Conservation (phyloP, 2,329 filamentous ascomycete species). For the Orbilia brochopaga region DNA sequence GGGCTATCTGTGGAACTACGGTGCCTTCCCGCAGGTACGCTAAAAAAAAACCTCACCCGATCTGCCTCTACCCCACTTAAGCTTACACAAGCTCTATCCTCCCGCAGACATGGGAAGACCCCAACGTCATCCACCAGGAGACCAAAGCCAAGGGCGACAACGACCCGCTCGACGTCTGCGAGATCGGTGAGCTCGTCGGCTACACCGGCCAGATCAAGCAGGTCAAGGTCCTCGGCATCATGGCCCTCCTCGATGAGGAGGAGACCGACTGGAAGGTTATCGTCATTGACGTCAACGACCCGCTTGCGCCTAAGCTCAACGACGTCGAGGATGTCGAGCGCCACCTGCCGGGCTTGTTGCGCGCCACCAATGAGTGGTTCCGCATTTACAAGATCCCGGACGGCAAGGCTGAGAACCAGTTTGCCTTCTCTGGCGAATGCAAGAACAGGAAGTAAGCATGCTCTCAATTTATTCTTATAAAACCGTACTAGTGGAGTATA, state of each 20-base stretch:
- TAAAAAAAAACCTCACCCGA: too few relatives aligned
- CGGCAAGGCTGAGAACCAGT: constrained; percentile 99
- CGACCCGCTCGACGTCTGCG: constrained; percentile 98
- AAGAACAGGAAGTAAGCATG: constrained; percentile 90
- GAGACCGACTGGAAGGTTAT: constrained; percentile 99
- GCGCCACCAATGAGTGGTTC: constrained; percentile 99
- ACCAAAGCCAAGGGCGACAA: constrained; percentile 99
- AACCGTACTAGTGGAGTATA: too few relatives aligned
- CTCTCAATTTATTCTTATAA: constrained; percentile 45
- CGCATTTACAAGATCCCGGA: constrained; percentile 99
- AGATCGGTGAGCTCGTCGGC: constrained; percentile 97
- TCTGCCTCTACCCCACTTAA: too few relatives aligned
- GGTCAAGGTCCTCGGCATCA: constrained; percentile 99
- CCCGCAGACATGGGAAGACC: constrained; percentile 94
- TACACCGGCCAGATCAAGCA: constrained; percentile 98
- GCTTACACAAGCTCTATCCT: not conserved
- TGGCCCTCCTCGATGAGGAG: constrained; percentile 98
- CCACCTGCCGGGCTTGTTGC: constrained; percentile 93
- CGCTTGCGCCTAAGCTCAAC: constrained; percentile 93
- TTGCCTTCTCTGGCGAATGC: constrained; percentile 99
- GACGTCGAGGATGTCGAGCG: constrained; percentile 97
- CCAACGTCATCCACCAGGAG: constrained; percentile 92
- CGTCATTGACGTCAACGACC: constrained; percentile 98
- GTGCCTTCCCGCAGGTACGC: constrained; percentile 95
- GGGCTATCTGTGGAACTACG: constrained; percentile 99